Base-by-base conservation (phyloP, 805 yeast species). In the Metschnikowia hibisci region DNA sequence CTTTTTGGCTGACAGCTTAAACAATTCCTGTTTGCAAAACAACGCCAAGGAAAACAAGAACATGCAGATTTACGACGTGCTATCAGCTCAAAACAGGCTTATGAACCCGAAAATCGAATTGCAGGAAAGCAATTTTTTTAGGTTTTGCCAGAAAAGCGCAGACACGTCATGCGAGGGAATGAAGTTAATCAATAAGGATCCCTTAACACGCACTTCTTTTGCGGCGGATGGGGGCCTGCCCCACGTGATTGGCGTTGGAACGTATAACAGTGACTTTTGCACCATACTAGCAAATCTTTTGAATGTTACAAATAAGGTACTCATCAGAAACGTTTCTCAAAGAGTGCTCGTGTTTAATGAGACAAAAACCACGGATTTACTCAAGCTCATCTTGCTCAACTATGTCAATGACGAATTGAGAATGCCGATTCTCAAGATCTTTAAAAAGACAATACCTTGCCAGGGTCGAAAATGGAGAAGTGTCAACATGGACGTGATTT, bases 391-490 rank as follows among this genome's bases (percentile, higher is more conserved):
- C 28, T 62, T 86, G 4, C 66, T 76, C 4, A 71, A 88, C 34
- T 82, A 80, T 57, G 63, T 63, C 26, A 87, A 86, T 55, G 58
- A 67, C 18, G 74, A 74, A 8, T 61, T 88, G 18, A 82, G 85
- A 64, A 69, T 69, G 39, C 90, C 95, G 1, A 80, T 86, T 3
- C 67, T 90, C 54, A 82, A 81, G 55, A 75, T 86, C 1, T 69
- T 90, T 46, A 89, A 87, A 60, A 81, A 85, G 48, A 74, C 89
- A 39, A 81, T 89, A 1, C 96, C 97, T 0, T 87, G 84, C 64
- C 90, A 87, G 55, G 96, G 96, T 14, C 81, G 93, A 46, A 89
- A 90, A 62, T 91, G 99, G 99, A 82, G 89, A 53, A 78, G 89
- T 11, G 78, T 81, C 49, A 93, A 91, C 59, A 91, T 93, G 97